Evolutionary conservation across 805 yeast species (phyloP).

Genomic region (Ogataea chonburiensis): DNA sequence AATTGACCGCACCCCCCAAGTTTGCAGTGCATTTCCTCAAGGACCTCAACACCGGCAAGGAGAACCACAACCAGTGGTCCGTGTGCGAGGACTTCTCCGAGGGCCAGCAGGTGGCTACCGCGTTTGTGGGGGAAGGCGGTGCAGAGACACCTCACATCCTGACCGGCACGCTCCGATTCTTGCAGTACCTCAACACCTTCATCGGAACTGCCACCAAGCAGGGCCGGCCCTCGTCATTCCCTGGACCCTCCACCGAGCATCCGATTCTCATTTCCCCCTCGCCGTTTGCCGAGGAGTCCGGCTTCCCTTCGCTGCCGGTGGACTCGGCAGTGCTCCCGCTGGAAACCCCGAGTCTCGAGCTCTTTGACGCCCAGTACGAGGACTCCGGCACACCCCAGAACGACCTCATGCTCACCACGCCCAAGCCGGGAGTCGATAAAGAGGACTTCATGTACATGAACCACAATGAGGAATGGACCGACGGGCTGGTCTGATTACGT

Average conservation of each 20-base stretch:
- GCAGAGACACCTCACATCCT: slow-evolving; percentile 66
- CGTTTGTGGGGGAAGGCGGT: slow-evolving; percentile 58
- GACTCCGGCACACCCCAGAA: slow-evolving; percentile 10
- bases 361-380: slow-evolving; percentile 18
- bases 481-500: slow-evolving; percentile 8
- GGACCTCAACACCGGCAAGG: slow-evolving; percentile 43
- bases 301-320: slow-evolving; percentile 7
- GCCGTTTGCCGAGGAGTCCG: slow-evolving; percentile 16
- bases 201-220: slow-evolving; percentile 31
- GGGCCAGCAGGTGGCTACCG: slow-evolving; percentile 75
- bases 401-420: slow-evolving; percentile 12
- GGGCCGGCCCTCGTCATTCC: slow-evolving; percentile 32
- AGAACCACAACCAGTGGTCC: slow-evolving; percentile 66
- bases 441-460: slow-evolving; percentile 13
- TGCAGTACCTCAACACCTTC: slow-evolving; percentile 35
- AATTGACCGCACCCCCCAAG: slow-evolving; percentile 56
- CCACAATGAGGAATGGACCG: slow-evolving; percentile 8
- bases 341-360: slow-evolving; percentile 21
- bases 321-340: slow-evolving; percentile 11
- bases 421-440: slow-evolving; percentile 9
- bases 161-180: slow-evolving; percentile 46
- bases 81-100: slow-evolving; percentile 83
- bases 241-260: slow-evolving; percentile 41
- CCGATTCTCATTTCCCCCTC: slow-evolving; percentile 25
- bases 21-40: slow-evolving; percentile 74